Evolutionary conservation across 192 early-diverging fungal genomes (phyloP), one percentile per base, ranked within the genome.

Genomic region (Phlyctochytrium arcticum): DNA sequence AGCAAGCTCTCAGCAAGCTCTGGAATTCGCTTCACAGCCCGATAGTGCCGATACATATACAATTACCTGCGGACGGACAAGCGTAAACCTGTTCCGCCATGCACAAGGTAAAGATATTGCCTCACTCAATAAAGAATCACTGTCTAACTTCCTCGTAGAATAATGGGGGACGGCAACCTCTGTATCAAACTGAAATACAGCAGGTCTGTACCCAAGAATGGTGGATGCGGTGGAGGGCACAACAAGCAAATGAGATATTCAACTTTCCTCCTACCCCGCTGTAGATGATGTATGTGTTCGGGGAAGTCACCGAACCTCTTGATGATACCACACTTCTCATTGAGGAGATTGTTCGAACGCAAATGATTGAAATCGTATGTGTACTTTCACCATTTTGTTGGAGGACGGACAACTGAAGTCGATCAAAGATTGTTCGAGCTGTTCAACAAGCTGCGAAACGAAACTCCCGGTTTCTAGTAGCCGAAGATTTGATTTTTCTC

Each of bases 271-370:
- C 10, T 1, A 23, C 19, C 26, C 37, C 10, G 9, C 21, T 9
- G 19, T 90, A 96, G 82, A 98, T 98, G 96, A 98, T 98, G 96
- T 98, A 93, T 81, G 96, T 97, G 30, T 92, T 92, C 84, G 95
- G 95, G 34, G 95, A 98, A 67, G 89, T 95, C 36, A 75, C 83
- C 32, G 94, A 96, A 70, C 92, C 96, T 32, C 78, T 88, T 23
- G 80, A 83, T 0, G 96, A 96, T 46, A 95, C 95, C 0, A 89
- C 90, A 17, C 80, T 83, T 61, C 82, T 98, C 6, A 92, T 98
- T 2, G 96, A 98, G 68, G 96, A 98, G 63, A 94, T 98, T 72
- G 91, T 94, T 23, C 81, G 90, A 30, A 88, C 92, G 8, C 96
- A 98, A 75, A 88, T 96, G 57, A 91, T 93, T 57, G 93, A 96